Percentiles rank a stretch among this genome's conserved stretches.
These are phyloP conservation scores for Terfezia claveryi DNA, from an alignment of 495 filamentous ascomycete species.

Conservation along the genomic window DNA sequence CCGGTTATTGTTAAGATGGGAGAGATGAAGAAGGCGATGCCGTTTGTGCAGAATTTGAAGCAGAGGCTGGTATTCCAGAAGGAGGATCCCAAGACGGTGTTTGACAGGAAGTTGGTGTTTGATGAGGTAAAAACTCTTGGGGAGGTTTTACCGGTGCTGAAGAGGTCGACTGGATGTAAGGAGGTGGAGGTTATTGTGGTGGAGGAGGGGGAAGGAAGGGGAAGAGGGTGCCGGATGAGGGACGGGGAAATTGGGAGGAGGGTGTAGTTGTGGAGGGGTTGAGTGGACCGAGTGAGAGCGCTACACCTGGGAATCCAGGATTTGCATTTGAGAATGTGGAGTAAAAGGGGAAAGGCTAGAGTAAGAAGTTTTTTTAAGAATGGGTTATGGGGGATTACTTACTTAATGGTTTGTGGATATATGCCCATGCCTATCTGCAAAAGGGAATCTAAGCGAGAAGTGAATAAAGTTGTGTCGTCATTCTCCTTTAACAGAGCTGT, in stretches of 20 bases:
- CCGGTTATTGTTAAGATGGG: conserved; percentile 51
- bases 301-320: conserved; percentile 56
- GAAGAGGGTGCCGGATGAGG: conserved; percentile 26
- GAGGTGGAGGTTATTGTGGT: conserved; percentile 42
- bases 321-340: conserved; percentile 59
- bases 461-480: too few relatives aligned
- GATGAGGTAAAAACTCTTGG: conserved; percentile 52
- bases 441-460: too few relatives aligned
- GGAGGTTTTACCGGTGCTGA: conserved; percentile 35
- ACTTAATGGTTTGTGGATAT: too few relatives aligned
- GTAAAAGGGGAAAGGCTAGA: neutral
- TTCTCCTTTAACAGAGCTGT: too few relatives aligned
- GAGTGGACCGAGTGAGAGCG: conserved; percentile 25
- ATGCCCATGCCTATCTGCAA: too few relatives aligned
- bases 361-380: too few relatives aligned
- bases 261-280: neutral
- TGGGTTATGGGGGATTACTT: too few relatives aligned
- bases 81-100: conserved; percentile 37
- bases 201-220: conserved; percentile 48
- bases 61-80: conserved; percentile 41
- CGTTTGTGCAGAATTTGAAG: conserved; percentile 78
- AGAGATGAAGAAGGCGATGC: conserved; percentile 96
- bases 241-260: neutral
- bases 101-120: conserved; percentile 64
- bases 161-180: conserved; percentile 42